Base-by-base conservation (phyloP, 2,329 filamentous ascomycete species). In the Pleoardoris graminearum region DNA sequence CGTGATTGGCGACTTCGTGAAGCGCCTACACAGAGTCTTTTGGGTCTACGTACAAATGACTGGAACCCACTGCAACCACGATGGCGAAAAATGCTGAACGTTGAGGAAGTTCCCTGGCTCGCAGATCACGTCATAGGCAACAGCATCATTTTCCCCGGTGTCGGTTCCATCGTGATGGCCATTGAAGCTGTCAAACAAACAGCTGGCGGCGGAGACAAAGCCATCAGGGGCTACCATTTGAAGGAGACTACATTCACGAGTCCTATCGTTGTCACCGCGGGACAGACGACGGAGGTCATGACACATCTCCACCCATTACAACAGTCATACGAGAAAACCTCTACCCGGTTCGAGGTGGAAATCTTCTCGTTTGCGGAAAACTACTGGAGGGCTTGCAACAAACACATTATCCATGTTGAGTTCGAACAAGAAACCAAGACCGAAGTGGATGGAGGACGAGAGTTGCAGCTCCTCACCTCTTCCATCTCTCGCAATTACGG, bases 31-130 rank as follows among this genome's bases (percentile, higher is more conserved):
- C 27, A 51, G 66, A 62, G 47, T 29, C 22, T 58, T 8, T 36
- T 58, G 8, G 55, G 62, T 19, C 46, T 69, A 2, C 45, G 29
- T 3, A 30, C 44, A 3, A 33, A 14, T 4, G 51, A 67, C 68
- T 25, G 66, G 69, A 55, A 69, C 3, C 59, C 55, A 2, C 39
- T 61, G 4, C 59, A 66, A n/a, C 60, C 67, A 0, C 35, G 44
- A 23, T 82, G 79, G 79, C 69, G 79, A 12, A 77, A 77, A 33
- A 63, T 77, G 32, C 65, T 79, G n/a, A 66, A 68, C 4, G 25
- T 30, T 19, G 39, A 43, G 5, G 25, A 30, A n/a, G 10, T 43
- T 8, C 39, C 60, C 4, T 71, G 59, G 67, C 17, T 67, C 16
- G 42, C 41, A 2, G 54, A 67, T 35, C 69, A 72, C 37, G 48